These are phyloP conservation scores for Tylopilus plumbeoviolaceoides DNA, from an alignment of 768 basidiomycete genomes.

Conservation along the genomic window DNA sequence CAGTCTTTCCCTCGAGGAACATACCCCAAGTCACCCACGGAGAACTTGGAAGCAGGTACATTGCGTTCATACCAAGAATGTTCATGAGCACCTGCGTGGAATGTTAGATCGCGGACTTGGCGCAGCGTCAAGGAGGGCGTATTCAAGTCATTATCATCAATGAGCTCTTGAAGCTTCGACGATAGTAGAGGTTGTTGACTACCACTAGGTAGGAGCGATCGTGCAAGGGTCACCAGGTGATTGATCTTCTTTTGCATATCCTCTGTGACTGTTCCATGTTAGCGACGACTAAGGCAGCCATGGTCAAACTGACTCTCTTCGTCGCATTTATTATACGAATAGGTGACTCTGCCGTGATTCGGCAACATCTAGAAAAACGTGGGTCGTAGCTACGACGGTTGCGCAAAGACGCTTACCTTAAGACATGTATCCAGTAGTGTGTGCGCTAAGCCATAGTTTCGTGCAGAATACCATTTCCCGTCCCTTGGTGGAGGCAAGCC, in stretches of 20 bases:
- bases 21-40: slow-evolving; percentile 45
- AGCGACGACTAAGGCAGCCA: neutral
- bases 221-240: slow-evolving; percentile 39
- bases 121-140: slow-evolving; percentile 31
- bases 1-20: slow-evolving; percentile 35
- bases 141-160: slow-evolving; percentile 32
- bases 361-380: slow-evolving; percentile 38
- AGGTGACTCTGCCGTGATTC: slow-evolving; percentile 32
- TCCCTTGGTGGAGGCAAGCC: slow-evolving; percentile 41
- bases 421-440: slow-evolving; percentile 36
- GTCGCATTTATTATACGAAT: slow-evolving; percentile 16
- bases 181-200: slow-evolving; percentile 30
- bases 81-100: slow-evolving; percentile 34
- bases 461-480: slow-evolving; percentile 31
- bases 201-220: slow-evolving; percentile 37
- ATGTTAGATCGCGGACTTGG: slow-evolving; percentile 36
- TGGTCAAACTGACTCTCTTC: slow-evolving; percentile 16
- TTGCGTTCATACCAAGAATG: slow-evolving; percentile 39
- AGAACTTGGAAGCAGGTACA: slow-evolving; percentile 38
- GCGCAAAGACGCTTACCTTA: slow-evolving; percentile 24
- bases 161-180: slow-evolving; percentile 29
- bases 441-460: slow-evolving; percentile 43
- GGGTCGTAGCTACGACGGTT: neutral
- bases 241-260: slow-evolving; percentile 37
- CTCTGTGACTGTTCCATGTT: slow-evolving; percentile 25